These are phyloP conservation scores for Bipolaris gigantea DNA, from an alignment of 2,329 filamentous ascomycete genomes.

Conservation along the genomic window DNA sequence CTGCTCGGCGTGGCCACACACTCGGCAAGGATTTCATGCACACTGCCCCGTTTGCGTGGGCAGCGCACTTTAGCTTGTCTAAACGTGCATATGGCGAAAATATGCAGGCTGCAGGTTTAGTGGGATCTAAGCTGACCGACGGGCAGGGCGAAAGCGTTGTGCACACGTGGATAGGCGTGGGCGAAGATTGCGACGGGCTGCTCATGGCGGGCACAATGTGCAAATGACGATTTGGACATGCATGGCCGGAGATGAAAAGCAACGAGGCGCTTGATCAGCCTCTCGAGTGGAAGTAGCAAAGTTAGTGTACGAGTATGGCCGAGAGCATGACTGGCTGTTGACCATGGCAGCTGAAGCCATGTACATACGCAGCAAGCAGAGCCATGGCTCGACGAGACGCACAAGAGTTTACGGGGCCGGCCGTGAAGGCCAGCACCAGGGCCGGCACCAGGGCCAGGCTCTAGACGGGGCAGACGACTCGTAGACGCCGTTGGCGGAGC, in stretches of 20 bases:
- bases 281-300: slow-evolving; percentile 34
- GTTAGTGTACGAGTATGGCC: slow-evolving; percentile 21
- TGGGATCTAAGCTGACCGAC: slow-evolving; percentile 44
- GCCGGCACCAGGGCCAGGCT: too few relatives aligned
- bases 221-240: slow-evolving; percentile 24
- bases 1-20: slow-evolving; percentile 41
- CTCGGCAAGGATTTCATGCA: slow-evolving; percentile 43
- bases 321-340: slow-evolving; percentile 9
- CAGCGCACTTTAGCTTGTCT: slow-evolving; percentile 42
- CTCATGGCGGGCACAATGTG: slow-evolving; percentile 30
- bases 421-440: background rate
- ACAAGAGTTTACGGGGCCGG: background rate
- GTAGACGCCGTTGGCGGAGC: slow-evolving; percentile 22
- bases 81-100: slow-evolving; percentile 44
- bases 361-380: slow-evolving; percentile 14
- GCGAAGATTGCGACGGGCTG: slow-evolving; percentile 40
- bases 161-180: slow-evolving; percentile 40
- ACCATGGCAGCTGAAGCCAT: slow-evolving; percentile 36
- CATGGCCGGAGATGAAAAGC: slow-evolving; percentile 40
- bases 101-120: slow-evolving; percentile 41
- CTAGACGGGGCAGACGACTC: slow-evolving; percentile 7
- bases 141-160: slow-evolving; percentile 34
- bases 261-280: slow-evolving; percentile 34
- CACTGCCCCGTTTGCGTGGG: slow-evolving; percentile 44
- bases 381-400: slow-evolving; percentile 11